Evolutionary conservation across 495 filamentous ascomycete species (phyloP), one percentile per base, ranked within the genome.

Genomic region (Penicillium pancosmium): DNA sequence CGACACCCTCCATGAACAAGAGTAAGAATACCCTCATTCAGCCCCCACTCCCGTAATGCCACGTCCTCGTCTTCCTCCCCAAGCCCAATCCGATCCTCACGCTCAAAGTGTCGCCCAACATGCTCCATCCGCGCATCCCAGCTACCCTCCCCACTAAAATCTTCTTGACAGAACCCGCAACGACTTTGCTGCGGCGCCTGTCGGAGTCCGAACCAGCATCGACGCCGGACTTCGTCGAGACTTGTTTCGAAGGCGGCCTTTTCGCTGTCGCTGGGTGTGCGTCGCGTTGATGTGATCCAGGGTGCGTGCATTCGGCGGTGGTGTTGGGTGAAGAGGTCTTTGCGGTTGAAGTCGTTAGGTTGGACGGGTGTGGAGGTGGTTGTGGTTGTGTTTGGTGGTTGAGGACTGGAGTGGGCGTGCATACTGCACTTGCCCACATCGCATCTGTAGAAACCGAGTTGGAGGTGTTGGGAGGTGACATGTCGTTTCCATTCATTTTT

Each of bases 401-500:
- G 27, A 1, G 23, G 23, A 3, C 23, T 52, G 33, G 31, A 11
- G 33, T 33, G 54, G 16, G 23, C 35, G 25, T 55, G 38, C 4
- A 80, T 70, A 52, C 75, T 82, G 69, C 90, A 92, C 9, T 73
- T 69, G 40, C 81, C 83, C 23, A 91, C 78, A 54, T 90, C 83
- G 74, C 93, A 98, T 61, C 88, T 82, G 83, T 88, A 98, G 76
- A 89, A 91, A 47, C 85, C 78, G 10, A 92, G 80, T 51, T 87
- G 83, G 35, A 97, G 78, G 68, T 98, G 93, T 68, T 96, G 89
- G 2, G 89, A 88, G 33, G 75, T 75, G 63, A 95, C 86, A 70
- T 98, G 93, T 1, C 93, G 87, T 71, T 97, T 95, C 93, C 93
- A 98, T 70, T 98, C 94, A 65, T 96, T 97, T 71, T 97, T 97